These are phyloP conservation scores for Xylariomycetidae sp. DNA, from an alignment of 2,329 filamentous ascomycete species.

Conservation along the genomic window DNA sequence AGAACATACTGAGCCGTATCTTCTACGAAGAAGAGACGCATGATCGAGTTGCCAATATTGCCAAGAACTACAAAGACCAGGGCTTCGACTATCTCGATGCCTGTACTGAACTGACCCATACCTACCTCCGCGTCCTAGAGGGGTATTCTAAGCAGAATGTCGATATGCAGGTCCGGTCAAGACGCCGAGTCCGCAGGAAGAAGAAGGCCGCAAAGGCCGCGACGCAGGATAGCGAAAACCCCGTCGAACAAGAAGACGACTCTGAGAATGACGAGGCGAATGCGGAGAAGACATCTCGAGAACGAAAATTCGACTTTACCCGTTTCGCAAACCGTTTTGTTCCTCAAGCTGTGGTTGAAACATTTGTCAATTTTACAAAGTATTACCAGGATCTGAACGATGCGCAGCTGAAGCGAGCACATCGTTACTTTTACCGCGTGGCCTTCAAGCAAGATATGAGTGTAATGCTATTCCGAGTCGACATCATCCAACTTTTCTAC, in stretches of 20 bases:
- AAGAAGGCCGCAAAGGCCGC: slow-evolving; percentile 56
- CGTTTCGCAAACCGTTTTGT: slow-evolving; percentile 78
- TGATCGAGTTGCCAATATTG: slow-evolving; percentile 75
- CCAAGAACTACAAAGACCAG: slow-evolving; percentile 87
- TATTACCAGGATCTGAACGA: slow-evolving; percentile 77
- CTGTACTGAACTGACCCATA: slow-evolving; percentile 83
- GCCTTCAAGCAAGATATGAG: slow-evolving; percentile 93
- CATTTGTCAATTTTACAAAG: slow-evolving; percentile 74
- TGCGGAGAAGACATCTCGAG: slow-evolving; percentile 66
- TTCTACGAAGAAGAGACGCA: slow-evolving; percentile 97
- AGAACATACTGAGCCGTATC: slow-evolving; percentile 94
- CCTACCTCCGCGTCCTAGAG: slow-evolving; percentile 88
- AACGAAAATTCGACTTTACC: slow-evolving; percentile 91
- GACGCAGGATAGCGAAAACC: slow-evolving; percentile 39
- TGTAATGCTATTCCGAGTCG: slow-evolving; percentile 82
- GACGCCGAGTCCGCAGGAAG: slow-evolving; percentile 67
- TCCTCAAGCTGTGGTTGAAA: slow-evolving; percentile 80
- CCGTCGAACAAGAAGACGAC: slow-evolving; percentile 60
- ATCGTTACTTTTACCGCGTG: slow-evolving; percentile 89
- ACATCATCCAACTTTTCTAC: slow-evolving; percentile 84
- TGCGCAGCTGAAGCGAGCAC: slow-evolving; percentile 81
- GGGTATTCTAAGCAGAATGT: slow-evolving; percentile 91
- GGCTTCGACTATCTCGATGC: slow-evolving; percentile 91
- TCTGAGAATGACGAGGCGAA: slow-evolving; percentile 67
- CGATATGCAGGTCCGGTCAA: slow-evolving; percentile 87